These are phyloP conservation scores for Conticribra weissflogii DNA, from an alignment of 108 stramenopile genomes.

Conservation along the genomic window DNA sequence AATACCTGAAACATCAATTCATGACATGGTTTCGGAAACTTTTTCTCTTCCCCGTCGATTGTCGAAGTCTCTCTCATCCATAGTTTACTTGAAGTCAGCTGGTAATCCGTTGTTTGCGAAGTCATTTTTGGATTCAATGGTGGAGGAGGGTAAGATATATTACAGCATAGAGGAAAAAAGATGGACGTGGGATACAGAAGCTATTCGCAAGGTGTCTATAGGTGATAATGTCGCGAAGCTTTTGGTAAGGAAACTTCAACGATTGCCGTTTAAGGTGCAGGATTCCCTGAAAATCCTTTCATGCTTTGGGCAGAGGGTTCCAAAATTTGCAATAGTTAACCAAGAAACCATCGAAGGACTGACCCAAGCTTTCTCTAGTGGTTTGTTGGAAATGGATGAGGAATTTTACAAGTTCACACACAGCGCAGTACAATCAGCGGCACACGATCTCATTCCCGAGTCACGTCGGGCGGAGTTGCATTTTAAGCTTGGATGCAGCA, in stretches of 20 bases:
- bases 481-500: not conserved
- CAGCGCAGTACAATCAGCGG: not conserved
- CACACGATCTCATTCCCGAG: not conserved
- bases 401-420: not conserved
- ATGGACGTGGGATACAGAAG: slow-evolving; percentile 6
- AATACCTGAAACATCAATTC: not conserved
- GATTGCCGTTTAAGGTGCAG: slow-evolving; percentile 5
- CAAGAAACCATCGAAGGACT: not conserved
- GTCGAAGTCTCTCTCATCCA: not conserved
- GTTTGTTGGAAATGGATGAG: not conserved
- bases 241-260: not conserved
- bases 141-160: slow-evolving; percentile 3
- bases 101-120: slow-evolving; percentile 12
- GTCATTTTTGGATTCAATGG: slow-evolving; percentile 2
- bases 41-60: slow-evolving; percentile 5
- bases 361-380: not conserved
- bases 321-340: not conserved
- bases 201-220: not conserved
- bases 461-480: not conserved
- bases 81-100: not conserved
- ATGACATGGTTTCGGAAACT: slow-evolving; percentile 6
- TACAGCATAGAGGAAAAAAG: slow-evolving; percentile 7
- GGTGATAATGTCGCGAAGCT: slow-evolving; percentile 12
- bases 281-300: slow-evolving; percentile 7
- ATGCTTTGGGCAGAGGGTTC: slow-evolving; percentile 3